These are phyloP conservation scores for Kwoniella shandongensis DNA, from an alignment of 768 basidiomycete genomes.

Conservation along the genomic window DNA sequence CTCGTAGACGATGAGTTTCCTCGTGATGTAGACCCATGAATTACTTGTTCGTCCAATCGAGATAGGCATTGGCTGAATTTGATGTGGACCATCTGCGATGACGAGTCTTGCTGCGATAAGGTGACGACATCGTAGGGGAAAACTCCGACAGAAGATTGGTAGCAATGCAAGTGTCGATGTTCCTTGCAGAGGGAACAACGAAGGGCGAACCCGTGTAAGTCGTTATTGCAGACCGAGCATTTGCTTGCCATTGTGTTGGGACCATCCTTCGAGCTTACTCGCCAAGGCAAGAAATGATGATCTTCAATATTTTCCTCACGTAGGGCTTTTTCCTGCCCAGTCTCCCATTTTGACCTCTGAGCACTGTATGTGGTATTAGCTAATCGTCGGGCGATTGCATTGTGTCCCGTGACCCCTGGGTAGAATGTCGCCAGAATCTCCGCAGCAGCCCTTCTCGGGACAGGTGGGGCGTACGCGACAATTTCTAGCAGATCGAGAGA, in stretches of 20 bases:
- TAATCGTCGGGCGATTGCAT: slow-evolving; percentile 62
- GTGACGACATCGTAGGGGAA: slow-evolving; percentile 46
- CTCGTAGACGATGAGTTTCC: slow-evolving; percentile 15
- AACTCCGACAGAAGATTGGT: slow-evolving; percentile 68
- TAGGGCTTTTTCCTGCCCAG: slow-evolving; percentile 25
- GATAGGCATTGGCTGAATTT: slow-evolving; percentile 24
- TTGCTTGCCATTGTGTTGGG: slow-evolving; percentile 11
- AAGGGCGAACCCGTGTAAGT: slow-evolving; percentile 68
- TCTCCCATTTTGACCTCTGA: slow-evolving; percentile 32
- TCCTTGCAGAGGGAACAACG: slow-evolving; percentile 71
- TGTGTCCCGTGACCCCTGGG: slow-evolving; percentile 70
- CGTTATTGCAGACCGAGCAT: slow-evolving; percentile 61
- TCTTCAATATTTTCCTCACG: slow-evolving; percentile 29
- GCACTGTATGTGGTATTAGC: slow-evolving; percentile 53
- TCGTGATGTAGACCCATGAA: slow-evolving; percentile 9
- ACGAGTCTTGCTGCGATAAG: slow-evolving; percentile 10
- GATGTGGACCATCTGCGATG: slow-evolving; percentile 16
- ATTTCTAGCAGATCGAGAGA: slow-evolving; percentile 72
- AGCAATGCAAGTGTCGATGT: slow-evolving; percentile 74
- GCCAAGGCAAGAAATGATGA: slow-evolving; percentile 41
- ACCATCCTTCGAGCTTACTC: slow-evolving; percentile 26
- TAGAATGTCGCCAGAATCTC: slow-evolving; percentile 64
- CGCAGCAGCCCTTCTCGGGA: slow-evolving; percentile 62
- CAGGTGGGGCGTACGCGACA: slow-evolving; percentile 65
- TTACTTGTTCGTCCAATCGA: slow-evolving; percentile 19